Conservation (phyloP, 371 early-diverging fungal genomes). For the Mortierella sp. region DNA sequence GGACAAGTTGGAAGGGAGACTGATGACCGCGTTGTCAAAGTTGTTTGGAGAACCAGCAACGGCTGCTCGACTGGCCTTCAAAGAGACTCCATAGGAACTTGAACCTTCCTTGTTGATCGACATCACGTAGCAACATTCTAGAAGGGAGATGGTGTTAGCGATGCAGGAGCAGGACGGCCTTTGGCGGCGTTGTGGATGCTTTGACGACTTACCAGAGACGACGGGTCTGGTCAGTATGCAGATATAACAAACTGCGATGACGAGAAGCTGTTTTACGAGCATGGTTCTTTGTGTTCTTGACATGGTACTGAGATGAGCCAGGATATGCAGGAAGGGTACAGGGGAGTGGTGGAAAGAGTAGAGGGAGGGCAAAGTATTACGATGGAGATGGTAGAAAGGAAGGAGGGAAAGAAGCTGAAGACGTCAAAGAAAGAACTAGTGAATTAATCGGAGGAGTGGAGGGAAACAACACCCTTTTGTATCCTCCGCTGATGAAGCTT, state of each 20-base stretch:
- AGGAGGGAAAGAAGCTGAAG: neutral
- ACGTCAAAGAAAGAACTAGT: no score
- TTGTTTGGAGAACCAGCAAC: constrained; percentile 1
- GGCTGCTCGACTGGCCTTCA: constrained; percentile 1
- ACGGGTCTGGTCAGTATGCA: neutral
- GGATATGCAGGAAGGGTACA: neutral
- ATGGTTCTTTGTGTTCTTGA: neutral
- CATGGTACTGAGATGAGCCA: neutral
- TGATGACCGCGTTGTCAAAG: constrained; percentile 7
- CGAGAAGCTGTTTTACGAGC: neutral
- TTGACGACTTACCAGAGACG: constrained; percentile 5
- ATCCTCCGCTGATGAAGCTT: no score
- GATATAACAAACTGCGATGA: neutral
- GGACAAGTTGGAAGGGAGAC: constrained; percentile 8
- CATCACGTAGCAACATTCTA: constrained; percentile 23
- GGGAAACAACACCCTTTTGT: no score
- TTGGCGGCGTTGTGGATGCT: no score
- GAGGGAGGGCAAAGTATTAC: neutral
- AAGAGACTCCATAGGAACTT: constrained; percentile 3
- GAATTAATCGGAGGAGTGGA: no score
- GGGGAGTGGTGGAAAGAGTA: no score
- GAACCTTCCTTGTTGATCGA: neutral
- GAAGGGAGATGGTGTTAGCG: no score
- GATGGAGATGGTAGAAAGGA: neutral
- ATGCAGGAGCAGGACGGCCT: no score